Base-by-base conservation (phyloP, 148 eudicot species). In the Hydrangea macrophylla region DNA sequence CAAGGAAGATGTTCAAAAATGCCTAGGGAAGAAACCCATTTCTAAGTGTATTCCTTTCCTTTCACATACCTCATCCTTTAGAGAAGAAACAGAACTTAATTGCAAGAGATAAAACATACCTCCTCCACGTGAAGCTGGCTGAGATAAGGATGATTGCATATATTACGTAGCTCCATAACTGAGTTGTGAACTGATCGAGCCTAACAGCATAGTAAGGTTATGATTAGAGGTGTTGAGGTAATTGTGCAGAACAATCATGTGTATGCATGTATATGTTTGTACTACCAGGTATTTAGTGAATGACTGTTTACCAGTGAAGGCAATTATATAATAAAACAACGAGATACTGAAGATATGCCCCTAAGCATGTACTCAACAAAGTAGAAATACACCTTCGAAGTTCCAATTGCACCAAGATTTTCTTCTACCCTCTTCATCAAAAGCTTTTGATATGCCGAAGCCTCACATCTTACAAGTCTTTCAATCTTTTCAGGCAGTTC, bases 351-450 rank as follows among this genome's bases (percentile, higher is more conserved):
- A 11, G 0, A 1, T 9, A 35, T 8, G 50, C 11, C 20, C 15
- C 17, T 5, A 11, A 42, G 2, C n/a, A 8, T 42, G 13, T 23
- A 70, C 17, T 28, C 36, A 20, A 33, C 24, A 64, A 23, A 31
- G n/a, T 42, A 42, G 26, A 72, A 57, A 62, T 65, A 67, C 74
- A 94, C 98, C 97, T 90, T 94, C 44, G 96, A 72, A 78, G 83
- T 68, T 57, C 90, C 96, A 77, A 94, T 78, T 66, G 98, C 82
- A 72, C 98, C 98, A 73, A 94, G 97, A 79, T 90, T 94, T 25
- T 94, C 98, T 64, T 94, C 98, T 50, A 94, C 98, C 76, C 98
- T 86, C 90, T 81, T 85, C 96, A 94, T 94, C 82, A 94, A 78
- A 69, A 90, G 95, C 75, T 90, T 94, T 79, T 94, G 99, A 78